Conservation (phyloP, 352 stramenopile genomes). For the Phytopythium delawarense region DNA sequence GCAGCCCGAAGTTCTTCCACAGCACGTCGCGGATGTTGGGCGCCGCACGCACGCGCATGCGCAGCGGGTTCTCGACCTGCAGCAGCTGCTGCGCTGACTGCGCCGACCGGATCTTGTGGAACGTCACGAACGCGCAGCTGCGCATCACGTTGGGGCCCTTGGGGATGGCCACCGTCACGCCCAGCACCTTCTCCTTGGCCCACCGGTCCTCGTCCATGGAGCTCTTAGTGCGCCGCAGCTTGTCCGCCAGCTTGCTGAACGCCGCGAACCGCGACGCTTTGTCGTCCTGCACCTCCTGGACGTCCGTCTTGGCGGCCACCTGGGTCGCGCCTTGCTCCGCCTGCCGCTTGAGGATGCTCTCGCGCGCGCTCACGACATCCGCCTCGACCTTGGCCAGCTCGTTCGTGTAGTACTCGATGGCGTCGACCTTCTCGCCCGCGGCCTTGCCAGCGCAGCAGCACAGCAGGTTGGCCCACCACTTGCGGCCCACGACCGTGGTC, state of each 20-base stretch:
- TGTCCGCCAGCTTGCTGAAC: slow-evolving; percentile 20
- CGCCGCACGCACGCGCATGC: slow-evolving; percentile 54
- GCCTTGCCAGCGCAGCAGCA: slow-evolving; percentile 19
- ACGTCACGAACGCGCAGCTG: slow-evolving; percentile 66
- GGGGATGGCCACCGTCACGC: slow-evolving; percentile 22
- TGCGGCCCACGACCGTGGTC: slow-evolving; percentile 28
- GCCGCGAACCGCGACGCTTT: slow-evolving; percentile 18
- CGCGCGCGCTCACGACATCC: slow-evolving; percentile 40
- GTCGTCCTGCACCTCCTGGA: slow-evolving; percentile 14
- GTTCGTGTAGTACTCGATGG: slow-evolving; percentile 51
- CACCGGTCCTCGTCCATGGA: slow-evolving; percentile 17
- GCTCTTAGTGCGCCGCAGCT: slow-evolving; percentile 28
- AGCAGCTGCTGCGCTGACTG: slow-evolving; percentile 70
- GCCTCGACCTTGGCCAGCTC: slow-evolving; percentile 45
- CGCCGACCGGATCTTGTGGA: slow-evolving; percentile 54
- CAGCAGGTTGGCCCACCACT: slow-evolving; percentile 31
- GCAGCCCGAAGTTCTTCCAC: slow-evolving; percentile 77
- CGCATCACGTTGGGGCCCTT: slow-evolving; percentile 57
- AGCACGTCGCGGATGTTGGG: slow-evolving; percentile 64
- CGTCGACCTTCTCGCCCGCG: slow-evolving; percentile 42
- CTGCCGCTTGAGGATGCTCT: slow-evolving; percentile 47
- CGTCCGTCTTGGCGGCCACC: slow-evolving; percentile 9
- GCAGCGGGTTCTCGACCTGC: slow-evolving; percentile 59
- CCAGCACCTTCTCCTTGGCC: slow-evolving; percentile 27
- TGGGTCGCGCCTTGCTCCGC: slow-evolving; percentile 30